phyloP scores from a whole-genome alignment of 805 yeast species.

The Candida schatavii region DNA sequence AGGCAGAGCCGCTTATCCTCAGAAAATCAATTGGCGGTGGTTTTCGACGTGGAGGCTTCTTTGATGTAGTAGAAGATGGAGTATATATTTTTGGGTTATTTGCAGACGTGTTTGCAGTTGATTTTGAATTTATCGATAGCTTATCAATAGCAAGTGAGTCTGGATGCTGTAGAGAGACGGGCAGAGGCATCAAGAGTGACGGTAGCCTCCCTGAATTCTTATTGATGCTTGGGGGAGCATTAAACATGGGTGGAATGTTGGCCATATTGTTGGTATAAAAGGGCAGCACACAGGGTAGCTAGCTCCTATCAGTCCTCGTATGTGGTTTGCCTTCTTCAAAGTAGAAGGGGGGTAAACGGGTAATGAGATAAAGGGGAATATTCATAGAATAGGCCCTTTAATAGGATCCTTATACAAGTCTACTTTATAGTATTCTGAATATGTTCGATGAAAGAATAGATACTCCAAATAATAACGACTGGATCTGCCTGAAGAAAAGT shows the following conservation, averaged over 20 bases:
- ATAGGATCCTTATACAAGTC: too few species aligned
- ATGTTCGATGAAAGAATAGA: too few species aligned
- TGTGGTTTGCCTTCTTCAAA: too few species aligned
- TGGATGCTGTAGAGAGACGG: constrained; percentile 1
- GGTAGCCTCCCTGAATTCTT: constrained; percentile 1
- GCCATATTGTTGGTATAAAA: constrained; percentile 1
- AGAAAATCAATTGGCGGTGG: constrained; percentile 44
- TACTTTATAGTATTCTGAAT: too few species aligned
- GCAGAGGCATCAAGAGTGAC: constrained; percentile 3
- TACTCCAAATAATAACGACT: too few species aligned
- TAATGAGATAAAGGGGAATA: too few species aligned
- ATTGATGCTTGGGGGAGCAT: constrained; percentile 3
- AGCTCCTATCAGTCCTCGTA: too few species aligned
- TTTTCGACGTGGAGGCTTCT: constrained; percentile 25
- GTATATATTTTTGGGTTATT: constrained; percentile 2
- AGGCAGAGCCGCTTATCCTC: constrained; percentile 27
- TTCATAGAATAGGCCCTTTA: too few species aligned
- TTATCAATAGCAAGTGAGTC: constrained; percentile 1
- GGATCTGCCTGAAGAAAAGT: too few species aligned
- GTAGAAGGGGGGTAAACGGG: too few species aligned
- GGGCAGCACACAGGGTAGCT: too few species aligned
- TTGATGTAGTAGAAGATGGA: constrained; percentile 6
- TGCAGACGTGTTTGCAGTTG: constrained; percentile 3
- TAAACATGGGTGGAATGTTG: constrained; percentile 4
- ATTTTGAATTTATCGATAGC: neutral